These are phyloP conservation scores for Ophiostoma sp. DNA, from an alignment of 2,329 filamentous ascomycete species.

Conservation along the genomic window DNA sequence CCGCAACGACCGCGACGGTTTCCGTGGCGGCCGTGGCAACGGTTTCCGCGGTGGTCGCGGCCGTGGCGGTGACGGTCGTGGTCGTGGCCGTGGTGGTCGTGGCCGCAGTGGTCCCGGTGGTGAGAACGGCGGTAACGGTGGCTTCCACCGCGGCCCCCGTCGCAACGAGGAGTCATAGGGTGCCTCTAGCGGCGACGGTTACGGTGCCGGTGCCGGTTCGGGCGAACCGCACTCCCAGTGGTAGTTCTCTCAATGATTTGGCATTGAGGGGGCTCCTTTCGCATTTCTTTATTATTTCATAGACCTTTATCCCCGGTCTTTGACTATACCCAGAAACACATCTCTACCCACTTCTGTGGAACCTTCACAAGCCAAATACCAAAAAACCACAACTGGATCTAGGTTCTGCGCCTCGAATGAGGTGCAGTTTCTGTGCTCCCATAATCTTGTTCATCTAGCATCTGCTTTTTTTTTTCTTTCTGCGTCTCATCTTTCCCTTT, in stretches of 20 bases:
- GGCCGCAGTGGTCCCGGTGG: constrained; percentile 22
- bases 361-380: neutral
- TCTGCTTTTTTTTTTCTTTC: constrained; percentile 9
- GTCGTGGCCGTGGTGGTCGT: constrained; percentile 32
- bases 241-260: neutral
- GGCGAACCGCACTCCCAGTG: neutral
- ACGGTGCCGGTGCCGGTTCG: neutral
- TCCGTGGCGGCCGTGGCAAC: constrained; percentile 55
- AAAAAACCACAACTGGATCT: neutral
- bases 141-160: constrained; percentile 21
- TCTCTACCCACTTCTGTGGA: neutral
- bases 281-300: neutral
- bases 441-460: constrained; percentile 17
- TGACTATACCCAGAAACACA: neutral
- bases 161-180: constrained; percentile 24
- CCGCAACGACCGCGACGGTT: constrained; percentile 52
- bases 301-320: neutral
- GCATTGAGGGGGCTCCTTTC: neutral
- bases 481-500: neutral
- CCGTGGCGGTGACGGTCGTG: constrained; percentile 45
- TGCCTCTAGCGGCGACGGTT: neutral
- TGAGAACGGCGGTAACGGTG: constrained; percentile 8
- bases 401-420: neutral
- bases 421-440: neutral
- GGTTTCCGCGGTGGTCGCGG: constrained; percentile 51